Conservation (phyloP, 23 red algal species). For the Cyanidiococcus yangmingshanensis region DNA sequence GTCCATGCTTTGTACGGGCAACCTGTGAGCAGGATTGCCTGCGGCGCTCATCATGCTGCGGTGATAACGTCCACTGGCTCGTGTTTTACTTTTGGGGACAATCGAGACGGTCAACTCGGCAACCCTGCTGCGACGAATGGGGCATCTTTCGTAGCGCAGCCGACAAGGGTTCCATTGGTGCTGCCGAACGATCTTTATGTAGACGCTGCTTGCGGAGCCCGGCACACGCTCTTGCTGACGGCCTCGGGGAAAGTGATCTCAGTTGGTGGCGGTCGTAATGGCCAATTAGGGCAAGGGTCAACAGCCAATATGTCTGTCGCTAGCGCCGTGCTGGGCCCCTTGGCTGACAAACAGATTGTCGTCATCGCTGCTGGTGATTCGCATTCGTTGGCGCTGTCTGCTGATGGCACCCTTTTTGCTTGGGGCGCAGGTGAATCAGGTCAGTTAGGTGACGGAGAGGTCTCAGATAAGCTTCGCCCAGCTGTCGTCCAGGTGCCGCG, state of each 20-base stretch:
- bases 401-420: slow-evolving; percentile 35
- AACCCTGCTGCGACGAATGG: background rate
- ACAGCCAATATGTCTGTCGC: slow-evolving; percentile 33
- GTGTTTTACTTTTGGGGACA: slow-evolving; percentile 69
- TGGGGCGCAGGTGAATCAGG: slow-evolving; percentile 73
- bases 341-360: slow-evolving; percentile 23
- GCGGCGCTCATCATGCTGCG: slow-evolving; percentile 55
- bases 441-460: slow-evolving; percentile 64
- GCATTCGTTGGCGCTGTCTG: slow-evolving; percentile 54
- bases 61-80: slow-evolving; percentile 60
- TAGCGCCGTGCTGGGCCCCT: slow-evolving; percentile 20
- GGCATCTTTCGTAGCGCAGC: background rate
- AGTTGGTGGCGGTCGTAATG: slow-evolving; percentile 57
- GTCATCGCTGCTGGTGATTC: slow-evolving; percentile 49
- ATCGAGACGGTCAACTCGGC: slow-evolving; percentile 72
- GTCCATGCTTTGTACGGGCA: slow-evolving; percentile 10
- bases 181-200: slow-evolving; percentile 1
- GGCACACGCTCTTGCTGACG: slow-evolving; percentile 40
- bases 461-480: slow-evolving; percentile 56
- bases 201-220: slow-evolving; percentile 41
- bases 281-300: slow-evolving; percentile 49
- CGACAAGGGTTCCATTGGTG: background rate
- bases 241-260: slow-evolving; percentile 36
- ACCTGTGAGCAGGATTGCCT: slow-evolving; percentile 16
- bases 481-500: slow-evolving; percentile 29